phyloP scores from a whole-genome alignment of 2,329 filamentous ascomycete species.

The Coleophoma eucalyptorum region DNA sequence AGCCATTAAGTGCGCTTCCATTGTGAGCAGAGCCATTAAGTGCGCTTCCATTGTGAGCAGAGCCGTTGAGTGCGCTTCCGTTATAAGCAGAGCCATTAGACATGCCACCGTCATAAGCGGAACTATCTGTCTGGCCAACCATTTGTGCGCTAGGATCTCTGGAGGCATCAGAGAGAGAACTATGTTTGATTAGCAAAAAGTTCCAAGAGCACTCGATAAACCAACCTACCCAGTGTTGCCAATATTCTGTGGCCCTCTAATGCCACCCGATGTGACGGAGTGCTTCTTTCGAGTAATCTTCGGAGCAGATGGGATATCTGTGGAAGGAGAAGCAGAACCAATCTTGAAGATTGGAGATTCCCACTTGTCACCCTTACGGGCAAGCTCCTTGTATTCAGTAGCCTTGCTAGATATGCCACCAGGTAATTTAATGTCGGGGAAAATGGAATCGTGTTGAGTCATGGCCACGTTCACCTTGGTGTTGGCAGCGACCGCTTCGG shows the following conservation, averaged over 20 bases:
- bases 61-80: constrained; percentile 46
- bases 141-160: constrained; percentile 7
- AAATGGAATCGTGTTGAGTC: constrained; percentile 86
- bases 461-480: constrained; percentile 80
- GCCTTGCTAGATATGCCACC: constrained; percentile 91
- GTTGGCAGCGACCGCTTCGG: constrained; percentile 60
- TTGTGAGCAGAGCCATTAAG: constrained; percentile 29
- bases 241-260: constrained; percentile 20
- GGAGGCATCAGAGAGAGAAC: constrained; percentile 8
- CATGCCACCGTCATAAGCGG: constrained; percentile 20
- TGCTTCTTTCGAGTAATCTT: constrained; percentile 51
- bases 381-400: constrained; percentile 86
- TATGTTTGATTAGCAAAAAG: background rate
- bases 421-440: constrained; percentile 82
- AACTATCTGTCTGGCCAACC: background rate
- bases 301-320: constrained; percentile 58
- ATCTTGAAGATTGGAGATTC: constrained; percentile 91
- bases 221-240: constrained; percentile 13
- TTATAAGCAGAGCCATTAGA: no score
- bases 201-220: background rate
- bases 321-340: constrained; percentile 70
- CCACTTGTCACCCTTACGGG: constrained; percentile 87
- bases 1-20: constrained; percentile 35
- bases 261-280: constrained; percentile 17
- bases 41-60: constrained; percentile 34